These are phyloP conservation scores for Cryptosporidium bovis DNA, from an alignment of 169 alveolate species.

Conservation along the genomic window DNA sequence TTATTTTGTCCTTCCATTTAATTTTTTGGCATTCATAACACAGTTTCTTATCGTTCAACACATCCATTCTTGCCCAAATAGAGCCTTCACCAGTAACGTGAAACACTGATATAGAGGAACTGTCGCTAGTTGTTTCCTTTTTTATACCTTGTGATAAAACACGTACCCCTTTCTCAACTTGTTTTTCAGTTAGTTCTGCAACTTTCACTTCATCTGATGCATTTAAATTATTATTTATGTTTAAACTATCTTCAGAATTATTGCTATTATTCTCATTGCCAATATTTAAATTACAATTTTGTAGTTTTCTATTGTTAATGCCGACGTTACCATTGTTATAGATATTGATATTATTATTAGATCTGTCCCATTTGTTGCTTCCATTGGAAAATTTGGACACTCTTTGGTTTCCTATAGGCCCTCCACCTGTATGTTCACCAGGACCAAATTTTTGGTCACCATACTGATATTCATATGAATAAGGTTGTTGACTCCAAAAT, in stretches of 20 bases:
- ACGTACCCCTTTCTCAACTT: conserved; percentile 58
- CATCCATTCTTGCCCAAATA: conserved; percentile 52
- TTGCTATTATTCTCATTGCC: background rate
- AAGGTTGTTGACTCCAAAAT: background rate
- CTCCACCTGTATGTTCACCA: conserved; percentile 15
- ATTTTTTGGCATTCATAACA: conserved; percentile 67
- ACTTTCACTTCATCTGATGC: background rate
- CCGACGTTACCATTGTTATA: background rate
- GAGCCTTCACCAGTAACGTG: conserved; percentile 48
- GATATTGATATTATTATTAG: conserved; percentile 8
- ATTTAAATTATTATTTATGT: background rate
- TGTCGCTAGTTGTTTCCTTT: background rate
- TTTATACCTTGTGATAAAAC: background rate
- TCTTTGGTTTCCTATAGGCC: background rate
- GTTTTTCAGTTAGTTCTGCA: background rate
- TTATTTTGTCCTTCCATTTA: conserved; percentile 68
- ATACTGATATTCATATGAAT: background rate
- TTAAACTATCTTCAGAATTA: background rate
- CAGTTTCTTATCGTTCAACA: conserved; percentile 18
- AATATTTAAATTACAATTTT: background rate
- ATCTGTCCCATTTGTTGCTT: conserved; percentile 61
- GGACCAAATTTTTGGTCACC: background rate
- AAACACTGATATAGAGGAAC: conserved; percentile 7
- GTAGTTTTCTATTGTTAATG: too few species aligned
- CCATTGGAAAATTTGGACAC: conserved; percentile 57